These are phyloP conservation scores for Hygrocybe punicea DNA, from an alignment of 768 basidiomycete genomes.

Conservation along the genomic window DNA sequence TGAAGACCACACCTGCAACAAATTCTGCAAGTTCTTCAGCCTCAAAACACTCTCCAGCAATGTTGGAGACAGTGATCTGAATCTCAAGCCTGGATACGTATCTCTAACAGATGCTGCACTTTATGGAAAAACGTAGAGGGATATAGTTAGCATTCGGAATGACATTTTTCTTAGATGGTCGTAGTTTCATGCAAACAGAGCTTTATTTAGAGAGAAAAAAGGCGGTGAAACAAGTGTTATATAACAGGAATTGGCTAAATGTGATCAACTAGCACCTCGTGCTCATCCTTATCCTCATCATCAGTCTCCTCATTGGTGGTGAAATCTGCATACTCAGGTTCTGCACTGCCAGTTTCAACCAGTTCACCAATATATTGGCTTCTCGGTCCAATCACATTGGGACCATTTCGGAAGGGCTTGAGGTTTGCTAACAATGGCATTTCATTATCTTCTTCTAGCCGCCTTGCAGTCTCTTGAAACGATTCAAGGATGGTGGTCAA, in stretches of 20 bases:
- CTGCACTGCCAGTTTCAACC: neutral
- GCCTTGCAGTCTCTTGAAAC: neutral
- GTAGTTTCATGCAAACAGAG: too few species aligned
- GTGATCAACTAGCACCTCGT: too few species aligned
- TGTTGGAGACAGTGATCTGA: too few species aligned
- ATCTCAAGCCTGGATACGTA: too few species aligned
- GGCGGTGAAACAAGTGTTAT: too few species aligned
- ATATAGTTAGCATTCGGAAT: too few species aligned
- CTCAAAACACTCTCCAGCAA: neutral
- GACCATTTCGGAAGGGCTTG: neutral
- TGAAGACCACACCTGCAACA: neutral
- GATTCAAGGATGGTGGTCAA: neutral
- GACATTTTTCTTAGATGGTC: too few species aligned
- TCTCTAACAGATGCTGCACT: too few species aligned
- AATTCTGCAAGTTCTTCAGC: conserved; percentile 1
- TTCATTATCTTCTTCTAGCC: neutral
- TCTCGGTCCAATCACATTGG: neutral
- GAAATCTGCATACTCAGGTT: conserved; percentile 1
- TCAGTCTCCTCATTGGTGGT: too few species aligned
- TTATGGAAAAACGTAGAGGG: too few species aligned
- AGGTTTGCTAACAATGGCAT: neutral
- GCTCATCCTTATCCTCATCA: neutral
- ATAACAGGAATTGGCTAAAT: too few species aligned
- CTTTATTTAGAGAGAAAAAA: too few species aligned
- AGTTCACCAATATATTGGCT: neutral